Evolutionary conservation across 257 asterid genomes (phyloP).

Genomic region (Jasminum sambac): DNA sequence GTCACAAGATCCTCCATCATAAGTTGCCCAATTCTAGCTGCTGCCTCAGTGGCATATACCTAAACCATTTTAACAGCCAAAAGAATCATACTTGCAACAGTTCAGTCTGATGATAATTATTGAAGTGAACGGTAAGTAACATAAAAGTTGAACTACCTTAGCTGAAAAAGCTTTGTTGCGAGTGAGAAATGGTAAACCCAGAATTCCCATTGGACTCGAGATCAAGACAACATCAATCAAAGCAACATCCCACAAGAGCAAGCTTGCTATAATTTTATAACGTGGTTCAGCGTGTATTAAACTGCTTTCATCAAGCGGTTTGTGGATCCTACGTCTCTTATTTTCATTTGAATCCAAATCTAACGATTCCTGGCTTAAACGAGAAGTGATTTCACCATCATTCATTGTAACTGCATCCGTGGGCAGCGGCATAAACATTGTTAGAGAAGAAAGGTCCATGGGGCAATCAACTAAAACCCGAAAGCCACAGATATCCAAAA

Average conservation of each 20-base stretch:
- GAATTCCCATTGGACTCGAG: conserved; percentile 75
- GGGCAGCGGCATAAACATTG: conserved; percentile 66
- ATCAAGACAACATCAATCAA: conserved; percentile 71
- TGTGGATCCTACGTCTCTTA: conserved; percentile 30
- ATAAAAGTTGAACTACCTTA: conserved; percentile 45
- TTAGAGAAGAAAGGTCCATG: conserved; percentile 71
- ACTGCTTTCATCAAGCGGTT: conserved; percentile 39
- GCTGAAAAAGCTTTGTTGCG: conserved; percentile 60
- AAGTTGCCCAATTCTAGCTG: conserved; percentile 68
- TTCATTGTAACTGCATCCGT: conserved; percentile 22
- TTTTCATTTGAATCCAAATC: conserved; percentile 26
- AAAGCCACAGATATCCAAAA: conserved; percentile 24
- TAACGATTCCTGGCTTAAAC: conserved; percentile 26
- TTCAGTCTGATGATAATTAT: conserved; percentile 16
- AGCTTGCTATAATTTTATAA: conserved; percentile 30
- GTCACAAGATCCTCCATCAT: conserved; percentile 74
- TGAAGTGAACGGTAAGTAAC: conserved; percentile 13
- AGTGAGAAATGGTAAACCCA: conserved; percentile 83
- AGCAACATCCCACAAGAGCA: too few relatives aligned
- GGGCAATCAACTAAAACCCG: conserved; percentile 38
- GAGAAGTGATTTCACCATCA: conserved; percentile 20
- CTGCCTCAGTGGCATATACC: conserved; percentile 87
- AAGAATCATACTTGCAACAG: conserved; percentile 14
- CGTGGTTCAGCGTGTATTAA: conserved; percentile 70
- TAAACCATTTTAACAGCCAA: conserved; percentile 31